A percentile compares a stretch with the other conserved stretches of the same genome.
Conservation (phyloP, 2,329 filamentous ascomycete species). For the Seiridium unicorne region DNA sequence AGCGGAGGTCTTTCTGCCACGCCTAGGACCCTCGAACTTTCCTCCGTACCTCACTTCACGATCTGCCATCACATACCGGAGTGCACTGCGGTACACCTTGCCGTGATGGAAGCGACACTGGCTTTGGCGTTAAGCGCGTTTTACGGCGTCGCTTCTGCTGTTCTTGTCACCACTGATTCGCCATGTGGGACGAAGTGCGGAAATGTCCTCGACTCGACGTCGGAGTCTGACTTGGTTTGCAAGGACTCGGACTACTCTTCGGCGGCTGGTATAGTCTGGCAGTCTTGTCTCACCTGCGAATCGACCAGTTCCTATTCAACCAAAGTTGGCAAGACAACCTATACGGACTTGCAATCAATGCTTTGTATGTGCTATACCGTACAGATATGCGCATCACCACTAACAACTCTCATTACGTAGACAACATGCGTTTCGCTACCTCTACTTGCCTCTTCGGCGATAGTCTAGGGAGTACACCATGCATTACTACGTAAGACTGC, state of each 20-base stretch:
- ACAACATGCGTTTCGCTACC: constrained; percentile 56
- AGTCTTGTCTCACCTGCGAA: constrained; percentile 53
- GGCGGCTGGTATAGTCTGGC: constrained; percentile 45
- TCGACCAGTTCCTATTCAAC: constrained; percentile 44
- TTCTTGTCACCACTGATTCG: constrained; percentile 46
- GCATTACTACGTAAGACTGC: constrained; percentile 48
- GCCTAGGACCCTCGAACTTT: too few species aligned
- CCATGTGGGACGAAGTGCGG: constrained; percentile 51
- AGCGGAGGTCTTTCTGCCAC: background rate
- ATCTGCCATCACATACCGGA: constrained; percentile 4
- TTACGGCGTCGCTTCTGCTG: constrained; percentile 21
- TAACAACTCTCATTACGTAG: constrained; percentile 28
- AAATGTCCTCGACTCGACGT: constrained; percentile 48
- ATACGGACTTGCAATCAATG: constrained; percentile 51
- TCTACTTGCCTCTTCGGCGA: constrained; percentile 53
- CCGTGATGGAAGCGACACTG: constrained; percentile 15
- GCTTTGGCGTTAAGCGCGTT: constrained; percentile 16
- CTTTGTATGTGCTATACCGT: constrained; percentile 46
- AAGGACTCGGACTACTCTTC: constrained; percentile 35
- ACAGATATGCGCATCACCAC: background rate
- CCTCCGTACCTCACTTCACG: constrained; percentile 7
- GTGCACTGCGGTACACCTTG: background rate
- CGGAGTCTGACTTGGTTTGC: constrained; percentile 48
- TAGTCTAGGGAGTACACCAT: constrained; percentile 40
- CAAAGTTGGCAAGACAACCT: constrained; percentile 28